Base-by-base conservation (phyloP, 495 filamentous ascomycete genomes). In the Cairneyella variabilis region DNA sequence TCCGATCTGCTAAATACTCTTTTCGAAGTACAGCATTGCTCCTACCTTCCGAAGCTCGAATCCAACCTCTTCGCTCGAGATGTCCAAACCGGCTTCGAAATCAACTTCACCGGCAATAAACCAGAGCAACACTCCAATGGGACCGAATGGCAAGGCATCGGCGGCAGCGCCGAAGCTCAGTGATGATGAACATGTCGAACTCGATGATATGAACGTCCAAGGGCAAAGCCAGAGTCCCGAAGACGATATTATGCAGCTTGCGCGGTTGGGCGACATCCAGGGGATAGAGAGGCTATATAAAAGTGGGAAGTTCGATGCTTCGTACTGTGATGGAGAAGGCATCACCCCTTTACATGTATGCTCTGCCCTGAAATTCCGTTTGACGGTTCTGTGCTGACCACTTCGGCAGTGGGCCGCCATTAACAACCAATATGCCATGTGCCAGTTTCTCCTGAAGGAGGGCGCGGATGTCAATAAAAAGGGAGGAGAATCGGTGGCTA, bases 341-440 rank as follows among this genome's bases (percentile, higher is more conserved):
- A 95, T 97, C 61, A 97, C 91, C 37, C 91, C 93, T 45, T 73
- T 98, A 70, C 93, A 98, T 77, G 93, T 98, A 76, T 58, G 84
- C 51, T 12, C 54, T 53, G 36, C 23, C 14, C 10, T 34, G 38
- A 14, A 44, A 32, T 43, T 20, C 11, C 45, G 27, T 56, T 40
- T n/a, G n/a, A n/a, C n/a, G 36, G 39, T 50, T 52, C 32, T 18
- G 17, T 40, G 16, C 36, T 54, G 46, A 56, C 49, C 50, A n/a
- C 17, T 44, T 40, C 49, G 56, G 20, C 69, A 98, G 92, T 98
- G 93, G 93, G 93, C 93, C 14, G 90, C 93, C n/a, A 97, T 97
- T 69, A 97, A 97, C 71, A 96, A 96, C 66, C 92, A 95, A 67
- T 95, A 90, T 70, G 86, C 89, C 51, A 86, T 96, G 74, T 96